These are phyloP conservation scores for Jacaranda copaia DNA, from an alignment of 257 asterid species.

Conservation along the genomic window DNA sequence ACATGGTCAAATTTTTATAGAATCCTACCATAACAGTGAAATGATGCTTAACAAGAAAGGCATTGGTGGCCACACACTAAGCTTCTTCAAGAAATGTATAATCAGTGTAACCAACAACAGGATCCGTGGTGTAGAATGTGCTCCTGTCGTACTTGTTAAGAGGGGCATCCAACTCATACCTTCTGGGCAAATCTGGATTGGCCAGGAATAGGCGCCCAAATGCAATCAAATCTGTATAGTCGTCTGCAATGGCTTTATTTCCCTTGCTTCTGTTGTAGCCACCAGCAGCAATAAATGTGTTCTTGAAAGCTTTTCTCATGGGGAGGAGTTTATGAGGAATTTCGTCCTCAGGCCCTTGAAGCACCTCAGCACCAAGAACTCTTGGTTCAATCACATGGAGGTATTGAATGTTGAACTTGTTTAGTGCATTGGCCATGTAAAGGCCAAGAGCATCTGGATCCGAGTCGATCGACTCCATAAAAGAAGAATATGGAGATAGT, in stretches of 20 bases:
- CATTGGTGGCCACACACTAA: not conserved
- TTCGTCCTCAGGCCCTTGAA: conserved; percentile 24
- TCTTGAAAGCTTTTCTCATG: conserved; percentile 55
- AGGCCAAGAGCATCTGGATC: conserved; percentile 40
- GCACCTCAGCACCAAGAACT: conserved; percentile 23
- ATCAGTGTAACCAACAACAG: conserved; percentile 74
- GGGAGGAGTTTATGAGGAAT: conserved; percentile 41
- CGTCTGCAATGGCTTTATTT: conserved; percentile 45
- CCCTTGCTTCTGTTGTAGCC: conserved; percentile 61
- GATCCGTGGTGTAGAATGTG: conserved; percentile 68
- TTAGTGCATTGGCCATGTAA: conserved; percentile 48
- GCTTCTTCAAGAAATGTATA: conserved; percentile 61
- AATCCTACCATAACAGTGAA: too few relatives aligned
- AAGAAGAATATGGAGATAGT: conserved; percentile 41
- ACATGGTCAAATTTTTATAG: too few relatives aligned
- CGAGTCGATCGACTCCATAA: conserved; percentile 41
- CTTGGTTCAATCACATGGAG: conserved; percentile 58
- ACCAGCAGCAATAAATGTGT: conserved; percentile 66
- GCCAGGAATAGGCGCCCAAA: conserved; percentile 74
- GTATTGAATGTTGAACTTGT: conserved; percentile 42
- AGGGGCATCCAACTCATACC: conserved; percentile 57
- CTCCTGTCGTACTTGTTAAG: conserved; percentile 57
- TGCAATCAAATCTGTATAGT: conserved; percentile 62
- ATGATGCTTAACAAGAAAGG: too few relatives aligned
- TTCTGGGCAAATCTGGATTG: conserved; percentile 68